Base-by-base conservation (phyloP, 805 yeast genomes). In the Candida hungchunana region DNA sequence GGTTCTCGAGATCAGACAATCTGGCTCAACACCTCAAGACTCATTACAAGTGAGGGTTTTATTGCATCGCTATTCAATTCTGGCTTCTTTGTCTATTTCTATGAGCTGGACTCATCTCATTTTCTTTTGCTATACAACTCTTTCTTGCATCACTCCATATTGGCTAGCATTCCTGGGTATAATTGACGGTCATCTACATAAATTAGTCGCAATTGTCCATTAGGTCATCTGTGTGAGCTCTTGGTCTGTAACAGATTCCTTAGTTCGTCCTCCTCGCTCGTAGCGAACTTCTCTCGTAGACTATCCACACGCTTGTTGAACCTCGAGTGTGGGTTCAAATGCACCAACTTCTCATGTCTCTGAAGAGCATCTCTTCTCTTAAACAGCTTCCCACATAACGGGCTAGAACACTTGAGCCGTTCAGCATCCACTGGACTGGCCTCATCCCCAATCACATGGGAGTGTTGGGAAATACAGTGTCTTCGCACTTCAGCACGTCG, bases 1-100 rank as follows among this genome's bases (percentile, higher is more conserved):
- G 74, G 48, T 80, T 80, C 50, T 75, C 82, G 42, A 62, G 87
- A 46, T 68, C 77, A 15, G 87, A 80, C 52, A 80, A 80, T 47
- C 58, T 80, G 45, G 73, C 72, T 32, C 86, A 80, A 52, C 87
- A 80, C 56, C 62, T 76, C 44, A 77, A 77, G 48, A 73, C 75
- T 12, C 85, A 80, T 41, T 23, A 24, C 18, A 23, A 20, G 11
- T 20, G 23, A 20, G 23, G 8, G 11, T 8, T 11, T 11, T 20
- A 20, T 11, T 8, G 11, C 23, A 20, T 11, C 11, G 23, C 23
- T 20, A 20, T 8, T 20, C 10, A 20, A n/a, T n/a, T n/a, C n/a
- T n/a, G n/a, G n/a, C n/a, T n/a, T n/a, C n/a, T n/a, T n/a, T n/a
- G n/a, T n/a, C n/a, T n/a, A n/a, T n/a, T n/a, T n/a, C n/a, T n/a